Base-by-base conservation (phyloP, 352 stramenopile genomes). In the Phytophthora agathidicida region DNA sequence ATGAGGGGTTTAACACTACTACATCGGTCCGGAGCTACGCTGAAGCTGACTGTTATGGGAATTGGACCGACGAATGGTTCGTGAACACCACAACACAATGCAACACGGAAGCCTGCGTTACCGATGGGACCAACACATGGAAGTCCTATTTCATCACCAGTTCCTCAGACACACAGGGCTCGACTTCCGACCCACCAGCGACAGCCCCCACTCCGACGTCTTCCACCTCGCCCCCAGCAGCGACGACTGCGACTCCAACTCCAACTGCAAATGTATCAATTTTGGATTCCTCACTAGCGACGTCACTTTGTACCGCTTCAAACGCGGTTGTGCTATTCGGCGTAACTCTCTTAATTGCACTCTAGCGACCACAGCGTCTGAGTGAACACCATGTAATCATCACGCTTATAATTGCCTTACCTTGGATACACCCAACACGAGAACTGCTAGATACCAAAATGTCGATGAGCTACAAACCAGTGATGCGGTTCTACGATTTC, bases 71-170 rank as follows among this genome's bases (percentile, higher is more conserved):
- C n/a, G 37, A 58, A 27, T 65, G 56, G 56, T 37, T 19, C 23
- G 56, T 49, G n/a, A 13, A 45, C 2, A 37, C 30, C 2, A 13
- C 2, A 16, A 48, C 13, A 5, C 22, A 65, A 30, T 16, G 59
- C 14, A 65, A 65, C 27, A 48, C 46, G 17, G 56, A 59, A 59
- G 56, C 56, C 27, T 65, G 56, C 11, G 13, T 65, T n/a, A 38
- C 46, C 2, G 46, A 65, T 30, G 56, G 47, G 0, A 48, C n/a
- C 8, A 55, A 37, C 1, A 46, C 38, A 8, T 65, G 56, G 56
- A 65, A 59, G 14, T 36, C 39, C 17, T 65, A 58, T 39, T 52
- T 41, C 11, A 28, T 48, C 31, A 28, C 8, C 24, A 38, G 47
- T 17, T 26, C 37, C 33, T 44, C 19, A 16, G 22, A 17, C 17